Conservation (phyloP, 371 early-diverging fungal genomes). For the Mucor piriformis region DNA sequence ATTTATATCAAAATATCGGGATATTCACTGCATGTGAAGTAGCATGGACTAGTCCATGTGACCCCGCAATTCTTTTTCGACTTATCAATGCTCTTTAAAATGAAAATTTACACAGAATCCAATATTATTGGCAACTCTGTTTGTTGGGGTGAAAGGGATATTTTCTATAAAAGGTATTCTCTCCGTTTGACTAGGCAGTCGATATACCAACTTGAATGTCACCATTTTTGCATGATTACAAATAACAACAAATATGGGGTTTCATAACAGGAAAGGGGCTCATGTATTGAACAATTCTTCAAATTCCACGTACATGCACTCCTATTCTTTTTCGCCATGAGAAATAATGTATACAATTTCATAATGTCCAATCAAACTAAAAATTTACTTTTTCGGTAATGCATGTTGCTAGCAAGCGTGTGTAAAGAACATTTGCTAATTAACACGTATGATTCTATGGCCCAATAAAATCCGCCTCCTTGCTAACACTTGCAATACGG, state of each 20-base stretch:
- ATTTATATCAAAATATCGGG: slow-evolving; percentile 15
- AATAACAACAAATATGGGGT: no score
- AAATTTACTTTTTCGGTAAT: neutral
- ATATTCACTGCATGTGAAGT: slow-evolving; percentile 13
- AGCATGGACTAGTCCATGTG: slow-evolving; percentile 18
- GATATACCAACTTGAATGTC: neutral
- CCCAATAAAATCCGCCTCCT: neutral
- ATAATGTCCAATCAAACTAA: neutral
- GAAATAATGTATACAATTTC: neutral
- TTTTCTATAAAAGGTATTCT: slow-evolving; percentile 11
- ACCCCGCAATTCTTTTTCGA: slow-evolving; percentile 2
- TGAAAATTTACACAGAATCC: neutral
- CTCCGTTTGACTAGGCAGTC: slow-evolving; percentile 6
- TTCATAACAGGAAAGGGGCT: no score
- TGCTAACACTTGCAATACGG: no score
- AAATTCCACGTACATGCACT: neutral
- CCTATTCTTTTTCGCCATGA: neutral
- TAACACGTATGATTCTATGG: no score
- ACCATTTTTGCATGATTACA: neutral
- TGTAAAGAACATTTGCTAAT: no score
- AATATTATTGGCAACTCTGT: slow-evolving; percentile 12
- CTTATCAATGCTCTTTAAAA: neutral
- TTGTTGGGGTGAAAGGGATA: slow-evolving; percentile 17
- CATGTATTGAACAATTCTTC: no score
- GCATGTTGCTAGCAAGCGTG: neutral